Percentiles rank a stretch among this genome's conserved stretches.
Evolutionary conservation across 192 early-diverging fungal genomes (phyloP).

Genomic region (Jimgerdemannia flammicorona): DNA sequence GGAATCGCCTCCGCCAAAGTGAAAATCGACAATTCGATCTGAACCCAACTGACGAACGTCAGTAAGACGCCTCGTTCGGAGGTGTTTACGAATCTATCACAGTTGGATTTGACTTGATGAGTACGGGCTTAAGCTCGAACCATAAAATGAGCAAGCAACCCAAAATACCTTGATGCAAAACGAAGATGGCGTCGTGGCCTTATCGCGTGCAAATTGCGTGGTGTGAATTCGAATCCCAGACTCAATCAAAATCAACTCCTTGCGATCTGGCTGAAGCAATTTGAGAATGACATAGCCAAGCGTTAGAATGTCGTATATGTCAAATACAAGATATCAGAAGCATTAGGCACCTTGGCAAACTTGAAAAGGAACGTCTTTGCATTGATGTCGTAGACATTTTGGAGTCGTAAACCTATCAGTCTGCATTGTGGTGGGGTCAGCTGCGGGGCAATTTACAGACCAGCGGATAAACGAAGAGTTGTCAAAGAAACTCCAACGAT

Average conservation of each 20-base stretch:
- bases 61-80: conserved; percentile 77
- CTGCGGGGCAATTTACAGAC: too few species aligned
- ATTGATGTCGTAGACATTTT: conserved; percentile 96
- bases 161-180: conserved; percentile 77
- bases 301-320: background rate
- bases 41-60: conserved; percentile 79
- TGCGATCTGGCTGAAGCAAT: conserved; percentile 62
- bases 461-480: background rate
- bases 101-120: background rate
- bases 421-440: conserved; percentile 14
- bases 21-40: conserved; percentile 91
- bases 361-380: conserved; percentile 87
- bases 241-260: conserved; percentile 88
- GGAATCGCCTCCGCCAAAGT: conserved; percentile 75
- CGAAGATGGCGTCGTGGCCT: conserved; percentile 74
- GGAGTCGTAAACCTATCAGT: conserved; percentile 82
- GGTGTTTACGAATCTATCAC: conserved; percentile 80
- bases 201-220: conserved; percentile 86
- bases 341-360: conserved; percentile 64
- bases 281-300: background rate
- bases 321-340: background rate
- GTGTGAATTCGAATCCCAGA: conserved; percentile 92
- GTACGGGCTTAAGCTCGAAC: background rate
- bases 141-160: background rate
- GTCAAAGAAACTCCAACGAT: background rate